phyloP scores from a whole-genome alignment of 768 basidiomycete species.

The Melanogaster broomeanus region DNA sequence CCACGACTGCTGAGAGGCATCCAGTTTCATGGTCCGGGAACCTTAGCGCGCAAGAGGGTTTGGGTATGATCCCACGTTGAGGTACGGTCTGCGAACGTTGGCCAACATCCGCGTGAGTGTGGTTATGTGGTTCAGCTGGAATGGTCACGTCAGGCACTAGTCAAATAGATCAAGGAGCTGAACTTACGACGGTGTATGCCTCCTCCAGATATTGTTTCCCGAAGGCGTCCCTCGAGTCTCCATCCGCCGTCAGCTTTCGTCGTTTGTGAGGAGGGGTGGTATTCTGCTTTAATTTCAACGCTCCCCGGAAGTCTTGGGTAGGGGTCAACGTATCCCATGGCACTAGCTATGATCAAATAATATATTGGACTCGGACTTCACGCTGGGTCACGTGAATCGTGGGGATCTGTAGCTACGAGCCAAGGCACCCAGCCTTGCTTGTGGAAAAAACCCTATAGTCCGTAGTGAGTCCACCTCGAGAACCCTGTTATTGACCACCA shows the following conservation, averaged over 20 bases:
- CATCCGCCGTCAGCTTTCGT: slow-evolving; percentile 44
- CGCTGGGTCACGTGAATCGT: too few relatives aligned
- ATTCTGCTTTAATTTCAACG: slow-evolving; percentile 49
- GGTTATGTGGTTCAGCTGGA: slow-evolving; percentile 71
- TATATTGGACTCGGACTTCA: too few relatives aligned
- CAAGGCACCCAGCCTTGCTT: too few relatives aligned
- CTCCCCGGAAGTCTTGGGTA: slow-evolving; percentile 61
- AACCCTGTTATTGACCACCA: not conserved
- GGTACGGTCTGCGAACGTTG: slow-evolving; percentile 82
- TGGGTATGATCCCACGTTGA: slow-evolving; percentile 68
- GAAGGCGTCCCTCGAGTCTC: slow-evolving; percentile 41
- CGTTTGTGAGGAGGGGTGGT: slow-evolving; percentile 47
- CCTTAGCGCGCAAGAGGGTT: slow-evolving; percentile 53
- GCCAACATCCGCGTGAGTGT: slow-evolving; percentile 72
- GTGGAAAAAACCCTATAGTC: not conserved
- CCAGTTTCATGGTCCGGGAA: slow-evolving; percentile 57
- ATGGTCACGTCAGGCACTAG: slow-evolving; percentile 1
- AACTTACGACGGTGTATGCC: slow-evolving; percentile 67
- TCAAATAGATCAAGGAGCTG: not conserved
- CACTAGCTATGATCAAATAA: too few relatives aligned
- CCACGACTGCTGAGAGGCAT: slow-evolving; percentile 54
- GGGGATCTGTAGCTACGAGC: too few relatives aligned
- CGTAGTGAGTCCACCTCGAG: not conserved
- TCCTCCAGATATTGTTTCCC: slow-evolving; percentile 73
- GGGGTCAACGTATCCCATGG: slow-evolving; percentile 62